Evolutionary conservation across 2,329 filamentous ascomycete species (phyloP).

Genomic region (Raffaelea arxii): DNA sequence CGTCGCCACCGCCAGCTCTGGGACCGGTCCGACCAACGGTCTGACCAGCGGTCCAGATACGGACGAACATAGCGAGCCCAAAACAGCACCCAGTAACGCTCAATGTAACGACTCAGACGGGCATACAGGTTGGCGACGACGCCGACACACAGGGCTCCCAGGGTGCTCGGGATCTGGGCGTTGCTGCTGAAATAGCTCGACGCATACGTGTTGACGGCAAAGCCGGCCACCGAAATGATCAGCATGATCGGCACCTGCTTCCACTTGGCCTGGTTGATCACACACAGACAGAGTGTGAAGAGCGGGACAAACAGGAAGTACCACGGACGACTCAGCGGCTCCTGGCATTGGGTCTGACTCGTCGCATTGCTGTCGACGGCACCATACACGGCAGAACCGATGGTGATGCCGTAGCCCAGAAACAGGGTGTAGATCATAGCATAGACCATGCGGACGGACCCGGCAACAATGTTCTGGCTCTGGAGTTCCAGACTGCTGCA

Average conservation of each 20-base stretch:
- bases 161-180: conserved; percentile 65
- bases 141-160: conserved; percentile 68
- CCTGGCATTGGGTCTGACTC: conserved; percentile 23
- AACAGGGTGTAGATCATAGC: conserved; percentile 66
- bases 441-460: conserved; percentile 65
- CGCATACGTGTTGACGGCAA: conserved; percentile 65
- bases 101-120: conserved; percentile 48
- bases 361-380: conserved; percentile 46
- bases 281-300: conserved; percentile 54
- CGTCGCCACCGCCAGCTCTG: too few relatives aligned
- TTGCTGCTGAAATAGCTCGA: conserved; percentile 57
- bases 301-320: conserved; percentile 51
- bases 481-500: conserved; percentile 54
- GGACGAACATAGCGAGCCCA: conserved; percentile 42
- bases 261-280: conserved; percentile 66
- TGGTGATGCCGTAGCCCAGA: conserved; percentile 62
- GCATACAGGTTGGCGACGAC: conserved; percentile 73
- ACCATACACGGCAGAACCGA: conserved; percentile 55
- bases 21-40: background rate
- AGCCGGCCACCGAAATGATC: conserved; percentile 62
- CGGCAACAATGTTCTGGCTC: conserved; percentile 58
- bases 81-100: conserved; percentile 44
- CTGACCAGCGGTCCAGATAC: conserved; percentile 17
- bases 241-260: conserved; percentile 70
- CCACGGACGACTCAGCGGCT: conserved; percentile 37